These are phyloP conservation scores for Phytophthora constricta DNA, from an alignment of 352 stramenopile genomes.

Conservation along the genomic window DNA sequence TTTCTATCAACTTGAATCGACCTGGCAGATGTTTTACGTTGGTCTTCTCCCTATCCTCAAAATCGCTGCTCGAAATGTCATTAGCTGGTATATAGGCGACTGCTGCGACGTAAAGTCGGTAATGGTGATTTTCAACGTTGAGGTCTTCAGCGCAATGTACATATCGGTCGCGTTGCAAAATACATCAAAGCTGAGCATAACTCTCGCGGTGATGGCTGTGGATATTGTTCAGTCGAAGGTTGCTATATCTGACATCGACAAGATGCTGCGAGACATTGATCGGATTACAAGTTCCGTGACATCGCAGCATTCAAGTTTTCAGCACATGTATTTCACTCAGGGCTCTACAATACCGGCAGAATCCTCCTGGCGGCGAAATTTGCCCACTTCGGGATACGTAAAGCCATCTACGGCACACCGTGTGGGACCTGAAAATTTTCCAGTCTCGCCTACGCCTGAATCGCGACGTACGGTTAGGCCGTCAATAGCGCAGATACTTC, in stretches of 20 bases:
- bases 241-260: slow-evolving; percentile 1
- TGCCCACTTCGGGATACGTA: too few species aligned
- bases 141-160: slow-evolving; percentile 6
- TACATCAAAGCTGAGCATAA: background rate
- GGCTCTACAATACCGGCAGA: background rate
- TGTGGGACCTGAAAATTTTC: background rate
- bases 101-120: slow-evolving; percentile 1
- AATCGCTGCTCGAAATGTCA: background rate
- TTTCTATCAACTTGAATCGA: background rate
- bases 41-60: slow-evolving; percentile 2
- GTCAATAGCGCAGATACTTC: too few species aligned
- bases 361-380: background rate
- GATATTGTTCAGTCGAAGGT: slow-evolving; percentile 5
- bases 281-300: background rate
- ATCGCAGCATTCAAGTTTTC: background rate
- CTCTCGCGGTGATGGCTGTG: background rate
- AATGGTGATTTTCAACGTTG: slow-evolving; percentile 11
- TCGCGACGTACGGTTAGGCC: too few species aligned
- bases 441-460: background rate
- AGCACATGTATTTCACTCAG: background rate
- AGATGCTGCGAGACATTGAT: slow-evolving; percentile 2
- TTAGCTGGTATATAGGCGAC: slow-evolving; percentile 3
- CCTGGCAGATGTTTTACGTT: slow-evolving; percentile 5
- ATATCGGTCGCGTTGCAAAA: slow-evolving; percentile 10
- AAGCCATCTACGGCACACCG: background rate